phyloP scores from a whole-genome alignment of 1,284 basidiomycete genomes.

The Malassezia arunalokei region DNA sequence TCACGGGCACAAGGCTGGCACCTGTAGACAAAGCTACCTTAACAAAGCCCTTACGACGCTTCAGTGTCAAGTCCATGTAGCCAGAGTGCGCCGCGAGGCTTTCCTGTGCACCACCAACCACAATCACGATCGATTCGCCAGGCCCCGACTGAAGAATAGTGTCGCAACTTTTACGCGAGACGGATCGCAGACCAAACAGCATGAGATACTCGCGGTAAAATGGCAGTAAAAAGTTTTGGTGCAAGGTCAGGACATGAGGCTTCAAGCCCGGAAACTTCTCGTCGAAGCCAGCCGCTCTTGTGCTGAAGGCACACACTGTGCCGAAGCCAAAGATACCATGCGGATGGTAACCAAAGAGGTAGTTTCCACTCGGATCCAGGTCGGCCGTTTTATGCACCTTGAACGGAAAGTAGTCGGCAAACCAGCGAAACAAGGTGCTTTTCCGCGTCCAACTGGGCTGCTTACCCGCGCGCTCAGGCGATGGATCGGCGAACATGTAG shows the following conservation, averaged over 20 bases:
- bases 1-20: conserved; percentile 35
- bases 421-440: conserved; percentile 63
- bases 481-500: conserved; percentile 64
- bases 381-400: conserved; percentile 51
- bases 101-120: conserved; percentile 91
- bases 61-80: conserved; percentile 80
- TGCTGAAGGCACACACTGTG: conserved; percentile 81
- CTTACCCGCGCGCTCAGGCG: conserved; percentile 66
- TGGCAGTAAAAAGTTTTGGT: conserved; percentile 74
- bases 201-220: conserved; percentile 78
- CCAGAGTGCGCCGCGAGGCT: conserved; percentile 84
- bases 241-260: conserved; percentile 81
- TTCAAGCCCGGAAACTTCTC: conserved; percentile 75
- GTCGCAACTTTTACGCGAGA: conserved; percentile 76
- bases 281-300: conserved; percentile 90
- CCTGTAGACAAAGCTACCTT: conserved; percentile 85
- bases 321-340: conserved; percentile 51
- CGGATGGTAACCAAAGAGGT: conserved; percentile 62
- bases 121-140: conserved; percentile 70
- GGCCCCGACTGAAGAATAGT: conserved; percentile 59
- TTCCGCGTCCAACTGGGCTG: conserved; percentile 65
- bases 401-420: conserved; percentile 83
- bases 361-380: conserved; percentile 75
- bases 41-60: conserved; percentile 69
- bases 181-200: conserved; percentile 70